Base-by-base conservation (phyloP, 352 stramenopile species). In the Peronospora destructor region DNA sequence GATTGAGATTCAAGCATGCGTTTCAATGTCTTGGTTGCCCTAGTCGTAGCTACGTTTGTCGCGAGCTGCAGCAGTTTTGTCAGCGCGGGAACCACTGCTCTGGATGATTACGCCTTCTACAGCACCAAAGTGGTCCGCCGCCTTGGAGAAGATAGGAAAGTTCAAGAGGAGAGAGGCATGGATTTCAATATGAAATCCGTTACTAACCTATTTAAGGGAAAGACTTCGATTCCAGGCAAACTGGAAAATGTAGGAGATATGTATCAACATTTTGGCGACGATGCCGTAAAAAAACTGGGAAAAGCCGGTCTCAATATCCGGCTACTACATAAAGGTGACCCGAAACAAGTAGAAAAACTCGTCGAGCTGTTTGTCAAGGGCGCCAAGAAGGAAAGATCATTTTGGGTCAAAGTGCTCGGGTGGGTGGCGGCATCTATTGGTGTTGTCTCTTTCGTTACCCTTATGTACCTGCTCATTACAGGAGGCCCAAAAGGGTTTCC, bases 171-270 rank as follows among this genome's bases (percentile, higher is more conserved):
- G 19, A 21, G 19, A 21, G n/a, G n/a, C n/a, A n/a, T n/a, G n/a
- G n/a, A 3, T 21, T 3, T 3, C 19, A 21, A 21, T 1, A 3
- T 21, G 19, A 21, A 21, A 3, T 3, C 19, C 19, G 1, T n/a
- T n/a, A n/a, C n/a, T n/a, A n/a, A n/a, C n/a, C n/a, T n/a, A n/a
- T n/a, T 21, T 21, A 21, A 21, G 19, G 1, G 1, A 21, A 21
- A 21, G 3, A 84, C 85, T 44, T 92, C 79, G 0, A 81, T 89
- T 49, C 91, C 90, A 1, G 76, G 76, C 19, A 3, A 21, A 21
- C 1, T 21, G 19, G 3, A 21, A 21, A 0, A 74, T 88, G 2
- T 76, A 74, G 13, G 76, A n/a, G 73, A 13, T 90, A 87, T 0
- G 76, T 76, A n/a, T 81, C 49, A 36, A 88, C 86, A 51, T 73